These are phyloP conservation scores for Trichopus zeylanicus DNA, from an alignment of 116 monocot species.

Conservation along the genomic window DNA sequence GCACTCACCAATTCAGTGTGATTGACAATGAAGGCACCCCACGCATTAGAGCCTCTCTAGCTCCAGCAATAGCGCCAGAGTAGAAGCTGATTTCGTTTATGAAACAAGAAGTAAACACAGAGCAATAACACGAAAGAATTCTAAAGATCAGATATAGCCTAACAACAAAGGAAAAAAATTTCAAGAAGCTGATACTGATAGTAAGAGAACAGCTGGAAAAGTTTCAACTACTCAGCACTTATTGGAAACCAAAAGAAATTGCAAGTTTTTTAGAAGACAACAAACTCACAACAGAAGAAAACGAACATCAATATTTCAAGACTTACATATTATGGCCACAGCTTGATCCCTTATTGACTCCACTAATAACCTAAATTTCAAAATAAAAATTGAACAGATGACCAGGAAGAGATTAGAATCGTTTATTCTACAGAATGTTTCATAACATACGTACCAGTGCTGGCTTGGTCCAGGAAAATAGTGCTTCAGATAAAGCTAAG, in stretches of 20 bases:
- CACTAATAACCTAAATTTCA: conserved; percentile 60
- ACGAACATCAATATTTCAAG: too few relatives aligned
- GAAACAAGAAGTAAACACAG: background rate
- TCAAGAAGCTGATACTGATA: background rate
- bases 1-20: conserved; percentile 68
- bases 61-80: conserved; percentile 66
- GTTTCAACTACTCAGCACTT: too few relatives aligned
- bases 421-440: background rate
- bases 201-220: background rate
- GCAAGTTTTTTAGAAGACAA: background rate
- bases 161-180: background rate
- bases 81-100: conserved; percentile 38
- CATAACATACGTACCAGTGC: conserved; percentile 45
- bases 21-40: conserved; percentile 65
- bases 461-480: conserved; percentile 86
- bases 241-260: background rate
- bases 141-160: too few relatives aligned
- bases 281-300: conserved; percentile 2
- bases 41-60: conserved; percentile 63
- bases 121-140: background rate
- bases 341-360: conserved; percentile 69
- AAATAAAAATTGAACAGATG: background rate
- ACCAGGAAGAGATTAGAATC: background rate
- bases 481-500: conserved; percentile 78
- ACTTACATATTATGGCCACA: conserved; percentile 60